Evolutionary conservation across 2,329 filamentous ascomycete species (phyloP), one percentile per base, ranked within the genome.

Genomic region (Torrubiellomyces zombiae): DNA sequence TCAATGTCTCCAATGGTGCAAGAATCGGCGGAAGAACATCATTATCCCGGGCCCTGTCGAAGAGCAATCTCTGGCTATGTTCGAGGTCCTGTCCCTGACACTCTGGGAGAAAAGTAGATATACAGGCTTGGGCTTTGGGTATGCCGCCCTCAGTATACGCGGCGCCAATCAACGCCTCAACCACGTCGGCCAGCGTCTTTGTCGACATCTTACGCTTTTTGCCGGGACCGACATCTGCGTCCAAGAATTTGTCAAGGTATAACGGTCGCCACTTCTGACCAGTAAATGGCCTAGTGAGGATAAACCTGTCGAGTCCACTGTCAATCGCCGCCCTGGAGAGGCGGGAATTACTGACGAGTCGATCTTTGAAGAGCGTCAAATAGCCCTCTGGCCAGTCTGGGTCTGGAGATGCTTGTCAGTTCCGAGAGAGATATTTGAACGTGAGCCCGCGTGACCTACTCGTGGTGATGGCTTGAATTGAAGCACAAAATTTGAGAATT

Each of bases 121-220:
- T 60, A 44, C 75, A 83, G 2, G 50, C 38, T 10, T 75, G 48
- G 0, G 75, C 76, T 34, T 68, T 74, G 0, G 53, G 23, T 9
- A 78, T 52, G 0, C 77, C 77, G 1, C 79, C 77, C 26, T 79
- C 66, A 1, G 77, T 32, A 37, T 67, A 83, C 0, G 77, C 66
- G 1, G 73, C 78, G 1, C 82, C 86, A 12, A 94, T 75, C 0
- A 94, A 56, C 0, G 85, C 68, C 34, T 95, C 86, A 1, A 93
- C 64, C 0, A 94, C 74, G 39, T 95, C 86, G 4, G 86, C 86
- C 6, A 94, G 62, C 1, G 68, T 68, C 44, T 95, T 95, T 2
- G 71, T 76, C 0, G 80, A 76, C 16, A 83, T 42, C 9, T 44
- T 39, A 5, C 58, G 22, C 48, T 24, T 17, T 24, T 28, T 9